Conservation (phyloP, 208 protist genomes). For the Phytomonas sp. region DNA sequence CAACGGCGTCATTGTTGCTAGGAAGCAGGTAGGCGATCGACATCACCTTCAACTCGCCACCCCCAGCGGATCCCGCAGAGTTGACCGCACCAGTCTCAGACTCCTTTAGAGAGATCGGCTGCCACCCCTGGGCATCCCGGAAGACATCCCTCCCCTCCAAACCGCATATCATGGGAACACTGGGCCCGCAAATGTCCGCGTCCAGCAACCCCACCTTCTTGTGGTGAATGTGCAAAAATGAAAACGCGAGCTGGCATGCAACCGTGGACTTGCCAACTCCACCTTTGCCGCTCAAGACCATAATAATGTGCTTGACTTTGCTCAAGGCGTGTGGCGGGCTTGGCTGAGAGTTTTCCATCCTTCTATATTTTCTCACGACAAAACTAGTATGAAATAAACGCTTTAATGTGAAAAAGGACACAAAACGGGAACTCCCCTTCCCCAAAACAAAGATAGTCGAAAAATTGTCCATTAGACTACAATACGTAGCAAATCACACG, state of each 20-base stretch:
- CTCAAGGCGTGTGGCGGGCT: slow-evolving; percentile 14
- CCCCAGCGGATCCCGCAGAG: neutral
- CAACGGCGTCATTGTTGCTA: slow-evolving; percentile 94
- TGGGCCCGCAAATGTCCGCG: slow-evolving; percentile 92
- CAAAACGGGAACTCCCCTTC: no score
- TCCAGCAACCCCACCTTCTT: slow-evolving; percentile 88
- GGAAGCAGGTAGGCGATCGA: slow-evolving; percentile 97
- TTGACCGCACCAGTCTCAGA: neutral
- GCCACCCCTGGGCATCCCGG: slow-evolving; percentile 73
- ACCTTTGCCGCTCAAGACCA: slow-evolving; percentile 99
- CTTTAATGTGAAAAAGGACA: no score
- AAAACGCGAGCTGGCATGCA: slow-evolving; percentile 94
- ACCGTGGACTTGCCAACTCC: slow-evolving; percentile 98
- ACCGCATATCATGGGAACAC: slow-evolving; percentile 95
- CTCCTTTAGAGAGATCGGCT: slow-evolving; percentile 31
- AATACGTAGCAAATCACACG: neutral
- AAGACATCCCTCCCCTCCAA: slow-evolving; percentile 87
- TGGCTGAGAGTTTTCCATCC: neutral
- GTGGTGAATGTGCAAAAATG: slow-evolving; percentile 59
- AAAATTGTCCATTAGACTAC: no score
- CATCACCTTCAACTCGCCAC: slow-evolving; percentile 85
- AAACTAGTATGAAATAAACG: neutral
- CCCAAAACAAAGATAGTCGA: no score
- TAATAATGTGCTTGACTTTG: slow-evolving; percentile 93
- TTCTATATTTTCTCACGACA: neutral